phyloP scores from a whole-genome alignment of 768 basidiomycete genomes.

The Porpolomopsis calyptriformis region DNA sequence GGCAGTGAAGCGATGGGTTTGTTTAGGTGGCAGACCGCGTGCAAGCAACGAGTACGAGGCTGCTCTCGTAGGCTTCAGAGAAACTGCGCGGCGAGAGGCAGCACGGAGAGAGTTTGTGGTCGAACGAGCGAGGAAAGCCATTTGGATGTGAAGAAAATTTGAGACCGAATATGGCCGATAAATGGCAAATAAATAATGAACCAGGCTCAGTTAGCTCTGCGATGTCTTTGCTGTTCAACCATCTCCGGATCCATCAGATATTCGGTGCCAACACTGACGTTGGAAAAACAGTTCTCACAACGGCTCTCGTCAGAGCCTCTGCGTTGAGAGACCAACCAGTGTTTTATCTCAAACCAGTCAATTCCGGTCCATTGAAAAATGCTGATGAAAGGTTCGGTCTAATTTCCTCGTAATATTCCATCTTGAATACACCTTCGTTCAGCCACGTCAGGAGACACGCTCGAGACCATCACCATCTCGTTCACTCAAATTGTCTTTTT shows the following conservation, averaged over 20 bases:
- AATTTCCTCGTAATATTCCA: background rate
- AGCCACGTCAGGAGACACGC: conserved; percentile 61
- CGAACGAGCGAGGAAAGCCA: conserved; percentile 61
- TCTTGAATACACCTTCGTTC: conserved; percentile 5
- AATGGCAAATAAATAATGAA: background rate
- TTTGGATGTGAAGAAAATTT: conserved; percentile 14
- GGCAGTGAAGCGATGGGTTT: conserved; percentile 22
- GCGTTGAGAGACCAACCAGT: conserved; percentile 40
- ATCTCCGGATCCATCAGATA: conserved; percentile 80
- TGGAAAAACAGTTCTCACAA: conserved; percentile 85
- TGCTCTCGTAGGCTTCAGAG: conserved; percentile 33
- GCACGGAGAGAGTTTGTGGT: conserved; percentile 51
- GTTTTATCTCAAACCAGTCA: conserved; percentile 82
- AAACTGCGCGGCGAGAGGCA: conserved; percentile 48
- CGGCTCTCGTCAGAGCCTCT: conserved; percentile 76
- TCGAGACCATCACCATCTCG: conserved; percentile 26
- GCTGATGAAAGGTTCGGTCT: conserved; percentile 72
- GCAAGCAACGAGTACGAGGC: conserved; percentile 65
- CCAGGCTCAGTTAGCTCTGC: background rate
- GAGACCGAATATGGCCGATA: background rate
- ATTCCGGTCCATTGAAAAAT: conserved; percentile 70
- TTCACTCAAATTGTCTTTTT: conserved; percentile 65
- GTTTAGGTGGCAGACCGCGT: conserved; percentile 35
- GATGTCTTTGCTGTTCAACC: conserved; percentile 82
- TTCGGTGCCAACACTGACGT: conserved; percentile 97